Percentiles rank a stretch among this genome's conserved stretches.
These are phyloP conservation scores for Pelargonium australe DNA, from an alignment of 441 rosid species.

Conservation along the genomic window DNA sequence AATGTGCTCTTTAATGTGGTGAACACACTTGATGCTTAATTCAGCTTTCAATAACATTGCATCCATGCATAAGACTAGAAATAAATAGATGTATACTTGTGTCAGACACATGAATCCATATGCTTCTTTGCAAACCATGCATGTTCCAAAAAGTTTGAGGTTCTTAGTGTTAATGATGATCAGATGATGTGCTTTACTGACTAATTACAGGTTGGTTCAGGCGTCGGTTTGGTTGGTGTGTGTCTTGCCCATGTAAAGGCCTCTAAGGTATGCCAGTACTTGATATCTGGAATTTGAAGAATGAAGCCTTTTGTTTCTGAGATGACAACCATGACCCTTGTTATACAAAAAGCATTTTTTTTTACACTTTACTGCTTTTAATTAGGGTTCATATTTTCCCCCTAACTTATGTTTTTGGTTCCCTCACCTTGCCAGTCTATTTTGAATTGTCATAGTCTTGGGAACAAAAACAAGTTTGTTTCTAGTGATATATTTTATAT, in stretches of 20 bases:
- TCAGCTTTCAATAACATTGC: background rate
- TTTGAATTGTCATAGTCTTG: too few species aligned
- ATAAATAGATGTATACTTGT: background rate
- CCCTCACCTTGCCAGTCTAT: too few species aligned
- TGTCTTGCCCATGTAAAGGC: slow-evolving; percentile 77
- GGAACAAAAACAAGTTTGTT: too few species aligned
- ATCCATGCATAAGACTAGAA: background rate
- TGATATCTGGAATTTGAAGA: background rate
- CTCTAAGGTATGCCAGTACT: slow-evolving; percentile 44
- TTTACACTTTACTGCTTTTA: background rate
- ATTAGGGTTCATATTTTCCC: too few species aligned
- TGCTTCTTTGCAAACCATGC: background rate
- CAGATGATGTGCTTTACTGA: background rate
- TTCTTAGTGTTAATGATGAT: background rate
- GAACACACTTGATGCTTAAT: background rate
- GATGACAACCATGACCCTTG: background rate
- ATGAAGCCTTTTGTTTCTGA: background rate
- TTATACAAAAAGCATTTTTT: background rate
- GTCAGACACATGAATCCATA: background rate
- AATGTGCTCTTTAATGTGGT: background rate
- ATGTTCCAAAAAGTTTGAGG: background rate
- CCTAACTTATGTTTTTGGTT: too few species aligned
- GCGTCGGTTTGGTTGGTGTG: slow-evolving; percentile 79
- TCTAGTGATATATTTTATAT: too few species aligned
- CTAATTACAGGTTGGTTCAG: slow-evolving; percentile 68